phyloP scores from a whole-genome alignment of 345 rosid species.

The Syzygium oleosum region DNA sequence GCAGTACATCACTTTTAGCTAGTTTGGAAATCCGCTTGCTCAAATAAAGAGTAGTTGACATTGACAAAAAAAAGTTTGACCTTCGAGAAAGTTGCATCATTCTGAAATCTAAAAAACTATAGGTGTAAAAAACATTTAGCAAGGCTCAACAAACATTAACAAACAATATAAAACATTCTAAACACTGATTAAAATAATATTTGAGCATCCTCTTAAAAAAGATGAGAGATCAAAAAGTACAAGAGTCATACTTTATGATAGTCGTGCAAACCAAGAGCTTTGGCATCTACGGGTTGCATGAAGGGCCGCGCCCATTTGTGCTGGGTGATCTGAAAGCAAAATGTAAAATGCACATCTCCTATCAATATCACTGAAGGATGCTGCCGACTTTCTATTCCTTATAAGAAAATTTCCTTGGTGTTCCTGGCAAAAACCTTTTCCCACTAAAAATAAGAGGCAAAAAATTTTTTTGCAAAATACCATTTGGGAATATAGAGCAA shows the following conservation, averaged over 20 bases:
- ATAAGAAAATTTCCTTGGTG: background rate
- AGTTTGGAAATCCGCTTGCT: background rate
- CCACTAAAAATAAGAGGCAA: background rate
- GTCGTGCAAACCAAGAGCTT: constrained; percentile 78
- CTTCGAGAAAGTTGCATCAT: background rate
- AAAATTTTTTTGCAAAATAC: background rate
- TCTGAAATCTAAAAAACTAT: background rate
- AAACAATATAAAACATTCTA: background rate
- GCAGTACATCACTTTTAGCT: background rate
- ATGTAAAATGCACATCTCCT: background rate
- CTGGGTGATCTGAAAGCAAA: constrained; percentile 52
- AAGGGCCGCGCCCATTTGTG: constrained; percentile 89
- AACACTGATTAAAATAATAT: background rate
- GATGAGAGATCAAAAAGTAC: background rate
- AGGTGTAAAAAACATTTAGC: background rate
- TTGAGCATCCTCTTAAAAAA: too few species aligned
- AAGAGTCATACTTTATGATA: constrained; percentile 51
- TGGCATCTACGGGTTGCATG: constrained; percentile 81
- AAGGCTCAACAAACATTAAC: background rate
- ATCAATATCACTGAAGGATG: background rate
- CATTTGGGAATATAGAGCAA: background rate
- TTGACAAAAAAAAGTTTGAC: background rate
- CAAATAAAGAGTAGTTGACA: background rate
- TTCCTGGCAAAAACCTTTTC: background rate
- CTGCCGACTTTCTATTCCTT: background rate